A percentile compares a stretch with the other conserved stretches of the same genome.
phyloP scores from a whole-genome alignment of 768 basidiomycete species.

The Trametes elegans region DNA sequence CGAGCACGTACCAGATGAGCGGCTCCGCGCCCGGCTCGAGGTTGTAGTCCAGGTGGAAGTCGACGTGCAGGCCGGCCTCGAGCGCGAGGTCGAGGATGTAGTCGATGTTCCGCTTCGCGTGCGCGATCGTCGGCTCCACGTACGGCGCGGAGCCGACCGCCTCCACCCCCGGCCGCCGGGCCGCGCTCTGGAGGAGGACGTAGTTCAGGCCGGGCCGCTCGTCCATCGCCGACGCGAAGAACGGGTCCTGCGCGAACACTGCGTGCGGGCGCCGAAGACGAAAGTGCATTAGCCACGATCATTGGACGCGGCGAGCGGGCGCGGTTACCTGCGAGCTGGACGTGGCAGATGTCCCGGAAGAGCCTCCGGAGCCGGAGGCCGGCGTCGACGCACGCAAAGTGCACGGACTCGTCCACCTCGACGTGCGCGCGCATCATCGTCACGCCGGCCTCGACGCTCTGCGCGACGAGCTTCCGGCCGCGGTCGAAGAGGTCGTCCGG shows the following conservation, averaged over 20 bases:
- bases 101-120: constrained; percentile 52
- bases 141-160: constrained; percentile 67
- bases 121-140: constrained; percentile 49
- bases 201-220: constrained; percentile 44
- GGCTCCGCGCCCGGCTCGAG: constrained; percentile 49
- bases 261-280: not conserved
- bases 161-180: constrained; percentile 38
- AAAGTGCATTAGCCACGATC: not conserved
- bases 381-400: constrained; percentile 51
- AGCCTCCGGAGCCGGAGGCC: constrained; percentile 47
- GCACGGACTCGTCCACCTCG: constrained; percentile 57
- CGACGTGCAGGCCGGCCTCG: constrained; percentile 41
- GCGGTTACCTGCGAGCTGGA: constrained; percentile 54
- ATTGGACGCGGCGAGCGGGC: not conserved
- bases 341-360: constrained; percentile 46
- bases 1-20: constrained; percentile 55
- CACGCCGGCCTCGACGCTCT: constrained; percentile 60
- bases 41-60: constrained; percentile 72
- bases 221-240: constrained; percentile 40
- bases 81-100: constrained; percentile 50
- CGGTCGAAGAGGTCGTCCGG: constrained; percentile 47
- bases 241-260: constrained; percentile 64
- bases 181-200: constrained; percentile 43
- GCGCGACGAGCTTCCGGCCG: constrained; percentile 51
- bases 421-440: constrained; percentile 69